These are phyloP conservation scores for Coemansia sp. DNA, from an alignment of 192 early-diverging fungal species.

Conservation along the genomic window DNA sequence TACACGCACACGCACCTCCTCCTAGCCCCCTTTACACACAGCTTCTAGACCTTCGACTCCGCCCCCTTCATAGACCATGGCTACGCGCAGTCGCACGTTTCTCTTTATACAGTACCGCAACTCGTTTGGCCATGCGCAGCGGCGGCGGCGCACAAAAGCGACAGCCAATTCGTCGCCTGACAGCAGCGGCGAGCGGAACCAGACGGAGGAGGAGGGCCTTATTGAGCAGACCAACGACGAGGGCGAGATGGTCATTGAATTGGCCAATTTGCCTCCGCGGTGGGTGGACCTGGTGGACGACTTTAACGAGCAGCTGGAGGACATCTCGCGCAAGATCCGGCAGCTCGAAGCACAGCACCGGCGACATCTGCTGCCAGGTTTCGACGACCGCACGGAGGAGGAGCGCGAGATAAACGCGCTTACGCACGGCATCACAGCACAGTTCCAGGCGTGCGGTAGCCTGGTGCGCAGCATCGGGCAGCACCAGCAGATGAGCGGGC, in stretches of 20 bases:
- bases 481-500: constrained; percentile 53
- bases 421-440: constrained; percentile 83
- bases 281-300: constrained; percentile 95
- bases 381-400: constrained; percentile 80
- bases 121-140: constrained; percentile 67
- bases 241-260: constrained; percentile 81
- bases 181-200: constrained; percentile 5
- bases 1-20: no score
- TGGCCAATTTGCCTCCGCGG: constrained; percentile 84
- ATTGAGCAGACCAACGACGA: constrained; percentile 63
- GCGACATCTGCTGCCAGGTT: constrained; percentile 88
- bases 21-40: background rate
- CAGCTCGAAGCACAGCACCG: constrained; percentile 78
- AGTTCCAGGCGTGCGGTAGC: constrained; percentile 78
- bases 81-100: constrained; percentile 85
- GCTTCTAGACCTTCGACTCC: background rate
- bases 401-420: constrained; percentile 77
- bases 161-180: constrained; percentile 3
- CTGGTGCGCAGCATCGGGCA: constrained; percentile 71
- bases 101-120: constrained; percentile 93
- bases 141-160: constrained; percentile 35
- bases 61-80: constrained; percentile 53
- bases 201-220: constrained; percentile 40
- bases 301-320: constrained; percentile 65
- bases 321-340: constrained; percentile 58